Conservation (phyloP, 2,329 filamentous ascomycete species). For the Diaporthe capsici region DNA sequence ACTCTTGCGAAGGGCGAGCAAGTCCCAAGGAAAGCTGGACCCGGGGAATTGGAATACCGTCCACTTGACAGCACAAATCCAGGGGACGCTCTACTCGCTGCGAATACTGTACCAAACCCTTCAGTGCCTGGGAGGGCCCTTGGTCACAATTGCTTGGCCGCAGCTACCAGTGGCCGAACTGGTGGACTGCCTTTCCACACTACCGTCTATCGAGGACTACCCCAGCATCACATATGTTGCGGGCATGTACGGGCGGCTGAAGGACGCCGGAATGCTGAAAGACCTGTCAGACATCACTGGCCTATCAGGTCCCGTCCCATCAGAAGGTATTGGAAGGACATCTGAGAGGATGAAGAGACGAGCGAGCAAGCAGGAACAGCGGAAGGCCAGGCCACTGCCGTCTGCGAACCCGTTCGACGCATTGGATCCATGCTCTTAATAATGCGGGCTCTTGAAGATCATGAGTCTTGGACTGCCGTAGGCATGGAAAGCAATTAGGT, state of each 20-base stretch:
- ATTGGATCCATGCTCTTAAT: conserved; percentile 20
- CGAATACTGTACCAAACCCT: conserved; percentile 68
- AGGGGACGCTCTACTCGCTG: conserved; percentile 73
- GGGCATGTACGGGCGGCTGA: conserved; percentile 15
- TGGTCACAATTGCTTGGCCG: conserved; percentile 2
- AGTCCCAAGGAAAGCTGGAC: conserved; percentile 49
- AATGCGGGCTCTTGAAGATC: neutral
- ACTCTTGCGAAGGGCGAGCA: conserved; percentile 48
- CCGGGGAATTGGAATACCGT: conserved; percentile 68
- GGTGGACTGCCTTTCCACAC: conserved; percentile 26
- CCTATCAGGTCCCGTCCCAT: neutral
- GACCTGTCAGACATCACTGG: conserved; percentile 5
- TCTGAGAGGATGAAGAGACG: neutral
- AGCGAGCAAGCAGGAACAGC: neutral
- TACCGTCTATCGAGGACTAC: conserved; percentile 35
- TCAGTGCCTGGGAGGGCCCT: conserved; percentile 36
- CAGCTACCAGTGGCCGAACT: conserved; percentile 4
- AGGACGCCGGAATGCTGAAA: neutral
- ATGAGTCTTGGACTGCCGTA: neutral
- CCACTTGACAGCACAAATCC: conserved; percentile 73
- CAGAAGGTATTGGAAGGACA: neutral
- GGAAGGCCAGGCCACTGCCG: neutral
- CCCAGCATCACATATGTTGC: conserved; percentile 22
- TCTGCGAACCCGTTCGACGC: conserved; percentile 36
- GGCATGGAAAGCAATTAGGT: neutral